phyloP scores from a whole-genome alignment of 208 protist species.

The Leptomonas pyrrhocoris region DNA sequence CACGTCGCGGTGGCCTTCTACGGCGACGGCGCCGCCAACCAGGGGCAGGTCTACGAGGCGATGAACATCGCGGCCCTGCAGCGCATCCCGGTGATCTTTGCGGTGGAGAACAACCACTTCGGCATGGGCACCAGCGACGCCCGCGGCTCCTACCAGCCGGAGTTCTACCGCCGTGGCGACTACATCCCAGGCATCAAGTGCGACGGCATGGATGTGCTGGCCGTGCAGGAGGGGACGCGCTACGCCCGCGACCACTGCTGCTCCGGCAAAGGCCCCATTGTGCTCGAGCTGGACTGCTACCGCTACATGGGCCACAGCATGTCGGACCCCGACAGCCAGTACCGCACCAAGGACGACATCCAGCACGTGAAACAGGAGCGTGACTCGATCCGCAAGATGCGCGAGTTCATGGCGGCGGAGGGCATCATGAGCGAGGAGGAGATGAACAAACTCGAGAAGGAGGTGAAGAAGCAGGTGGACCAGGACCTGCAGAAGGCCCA shows the following conservation, averaged over 20 bases:
- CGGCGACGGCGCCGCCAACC: slow-evolving; percentile 98
- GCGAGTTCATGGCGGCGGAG: slow-evolving; percentile 78
- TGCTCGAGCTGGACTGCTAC: slow-evolving; percentile 97
- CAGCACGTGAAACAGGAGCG: slow-evolving; percentile 86
- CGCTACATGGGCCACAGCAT: slow-evolving; percentile 98
- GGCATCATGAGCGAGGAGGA: slow-evolving; percentile 95
- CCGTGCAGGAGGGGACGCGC: slow-evolving; percentile 92
- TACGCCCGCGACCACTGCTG: slow-evolving; percentile 87
- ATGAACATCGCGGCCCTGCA: slow-evolving; percentile 98
- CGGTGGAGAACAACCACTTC: slow-evolving; percentile 98
- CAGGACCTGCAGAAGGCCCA: slow-evolving; percentile 90
- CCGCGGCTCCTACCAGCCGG: slow-evolving; percentile 85
- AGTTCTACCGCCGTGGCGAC: slow-evolving; percentile 97
- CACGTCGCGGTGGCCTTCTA: slow-evolving; percentile 94
- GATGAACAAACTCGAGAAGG: slow-evolving; percentile 92
- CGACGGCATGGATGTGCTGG: slow-evolving; percentile 98
- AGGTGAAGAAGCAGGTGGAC: slow-evolving; percentile 92
- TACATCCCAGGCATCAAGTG: slow-evolving; percentile 96
- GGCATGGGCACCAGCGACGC: slow-evolving; percentile 97
- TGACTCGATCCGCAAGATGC: slow-evolving; percentile 93
- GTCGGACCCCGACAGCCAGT: slow-evolving; percentile 97
- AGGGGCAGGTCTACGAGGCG: slow-evolving; percentile 98
- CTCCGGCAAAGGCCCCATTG: slow-evolving; percentile 92
- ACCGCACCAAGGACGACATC: slow-evolving; percentile 96
- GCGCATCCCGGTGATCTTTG: slow-evolving; percentile 96